These are phyloP conservation scores for Pleurotus platypus DNA, from an alignment of 768 basidiomycete species.

Conservation along the genomic window DNA sequence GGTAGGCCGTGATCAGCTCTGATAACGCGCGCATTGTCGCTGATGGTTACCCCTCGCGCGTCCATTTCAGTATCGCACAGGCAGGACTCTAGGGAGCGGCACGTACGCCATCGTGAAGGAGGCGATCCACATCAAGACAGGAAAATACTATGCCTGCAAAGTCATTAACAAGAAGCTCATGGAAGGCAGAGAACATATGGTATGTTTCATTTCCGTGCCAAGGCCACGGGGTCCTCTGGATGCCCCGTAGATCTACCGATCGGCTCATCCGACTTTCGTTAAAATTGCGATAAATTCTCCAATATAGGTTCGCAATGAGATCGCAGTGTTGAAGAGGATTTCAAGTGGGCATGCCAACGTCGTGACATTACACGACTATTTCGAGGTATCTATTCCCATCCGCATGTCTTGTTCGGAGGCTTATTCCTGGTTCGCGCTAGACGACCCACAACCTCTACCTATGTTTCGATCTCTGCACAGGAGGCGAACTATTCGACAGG, in stretches of 20 bases:
- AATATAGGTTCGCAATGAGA: conserved; percentile 90
- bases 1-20: conserved; percentile 23
- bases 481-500: conserved; percentile 97
- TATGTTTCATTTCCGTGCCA: conserved; percentile 29
- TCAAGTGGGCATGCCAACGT: conserved; percentile 89
- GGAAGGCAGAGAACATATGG: conserved; percentile 98
- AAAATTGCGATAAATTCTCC: neutral
- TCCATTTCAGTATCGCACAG: conserved; percentile 70
- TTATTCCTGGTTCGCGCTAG: conserved; percentile 26
- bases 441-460: conserved; percentile 93
- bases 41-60: conserved; percentile 3
- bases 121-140: conserved; percentile 89
- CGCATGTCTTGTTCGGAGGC: neutral
- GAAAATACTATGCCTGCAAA: conserved; percentile 96
- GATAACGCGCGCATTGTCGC: conserved; percentile 5
- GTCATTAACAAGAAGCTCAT: conserved; percentile 99
- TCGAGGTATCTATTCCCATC: conserved; percentile 55
- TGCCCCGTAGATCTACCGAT: neutral
- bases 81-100: conserved; percentile 84
- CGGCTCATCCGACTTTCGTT: neutral
- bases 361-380: conserved; percentile 94
- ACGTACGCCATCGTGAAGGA: conserved; percentile 96
- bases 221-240: neutral
- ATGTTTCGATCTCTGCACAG: conserved; percentile 93
- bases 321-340: conserved; percentile 88